phyloP scores from a whole-genome alignment of 306 rosid species.

The Trifolium fragiferum region DNA sequence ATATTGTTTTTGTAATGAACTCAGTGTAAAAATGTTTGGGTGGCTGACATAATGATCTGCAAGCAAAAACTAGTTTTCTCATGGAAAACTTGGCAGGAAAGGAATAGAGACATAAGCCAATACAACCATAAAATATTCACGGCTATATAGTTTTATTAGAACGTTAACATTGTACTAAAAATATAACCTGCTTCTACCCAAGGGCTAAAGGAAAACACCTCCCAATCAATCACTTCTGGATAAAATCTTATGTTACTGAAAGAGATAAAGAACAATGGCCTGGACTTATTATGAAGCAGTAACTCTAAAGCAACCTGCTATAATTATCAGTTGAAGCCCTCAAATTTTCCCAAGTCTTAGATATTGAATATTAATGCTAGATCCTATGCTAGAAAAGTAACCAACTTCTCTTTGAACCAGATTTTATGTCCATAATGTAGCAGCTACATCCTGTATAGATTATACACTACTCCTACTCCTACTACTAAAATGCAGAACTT shows the following conservation, averaged over 20 bases:
- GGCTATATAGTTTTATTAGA: not conserved
- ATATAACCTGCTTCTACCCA: not conserved
- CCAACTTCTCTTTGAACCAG: not conserved
- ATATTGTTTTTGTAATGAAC: not conserved
- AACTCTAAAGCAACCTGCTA: not conserved
- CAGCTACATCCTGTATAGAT: not conserved
- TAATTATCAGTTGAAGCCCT: not conserved
- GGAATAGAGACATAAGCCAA: not conserved
- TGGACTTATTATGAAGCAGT: not conserved
- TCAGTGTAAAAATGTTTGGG: not conserved
- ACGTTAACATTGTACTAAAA: not conserved
- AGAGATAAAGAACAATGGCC: constrained; percentile 2
- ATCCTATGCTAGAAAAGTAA: not conserved
- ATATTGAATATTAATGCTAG: not conserved
- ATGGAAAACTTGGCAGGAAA: not conserved
- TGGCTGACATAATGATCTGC: not conserved
- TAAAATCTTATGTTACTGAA: not conserved
- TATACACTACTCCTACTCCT: not conserved
- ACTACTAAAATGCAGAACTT: constrained; percentile 8
- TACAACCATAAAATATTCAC: not conserved
- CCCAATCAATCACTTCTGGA: not conserved
- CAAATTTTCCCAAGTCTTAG: not conserved
- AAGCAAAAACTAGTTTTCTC: not conserved
- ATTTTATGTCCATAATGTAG: not conserved
- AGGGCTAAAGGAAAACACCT: not conserved